Base-by-base conservation (phyloP, 306 rosid genomes). In the Rosa multiflora region DNA sequence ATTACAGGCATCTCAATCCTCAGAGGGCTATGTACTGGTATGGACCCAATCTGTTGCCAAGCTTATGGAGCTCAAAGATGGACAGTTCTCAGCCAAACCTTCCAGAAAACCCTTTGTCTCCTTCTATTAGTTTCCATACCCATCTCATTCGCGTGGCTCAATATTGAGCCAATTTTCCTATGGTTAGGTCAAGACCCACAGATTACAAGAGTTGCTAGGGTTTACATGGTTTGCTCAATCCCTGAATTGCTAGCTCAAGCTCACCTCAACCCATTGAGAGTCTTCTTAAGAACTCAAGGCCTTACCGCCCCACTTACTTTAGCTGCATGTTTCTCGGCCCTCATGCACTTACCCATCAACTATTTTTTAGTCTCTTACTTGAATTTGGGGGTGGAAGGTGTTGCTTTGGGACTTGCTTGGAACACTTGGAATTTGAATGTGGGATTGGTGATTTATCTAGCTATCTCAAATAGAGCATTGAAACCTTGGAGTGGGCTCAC, bases 1-100 rank as follows among this genome's bases (percentile, higher is more conserved):
- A 85, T 94, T 58, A 94, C 99, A 0, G 97, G 95, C 1, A 78
- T 76, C 35, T 94, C 99, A 10, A 51, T 94, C 42, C 88, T 94
- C 46, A 85, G 90, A 29, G 97, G 99, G 11, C 85, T 94, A 18
- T 75, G 95, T 0, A 84, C 84, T 59, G 98, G 97, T 53, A 94
- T 94, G 98, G 97, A 94, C 32, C 95, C 97, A 20, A 91, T 91
- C n/a, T 94, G 99, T 74, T 89, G 97, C 77, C 99, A 94, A 88
- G 99, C 99, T 4, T 94, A 73, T 72, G 97, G 99, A 2, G 94
- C 97, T 42, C 87, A 91, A 74, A 87, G 91, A 79, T 88, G 86
- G 87, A 80, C 90, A 74, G 86, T 94, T 70, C 85, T 94, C 1
- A 80, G 85, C 82, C 99, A 91, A 77, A 86, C 97, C 75, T 85